Conservation (phyloP, 2,329 filamentous ascomycete genomes). For the Arthroderma sp. region DNA sequence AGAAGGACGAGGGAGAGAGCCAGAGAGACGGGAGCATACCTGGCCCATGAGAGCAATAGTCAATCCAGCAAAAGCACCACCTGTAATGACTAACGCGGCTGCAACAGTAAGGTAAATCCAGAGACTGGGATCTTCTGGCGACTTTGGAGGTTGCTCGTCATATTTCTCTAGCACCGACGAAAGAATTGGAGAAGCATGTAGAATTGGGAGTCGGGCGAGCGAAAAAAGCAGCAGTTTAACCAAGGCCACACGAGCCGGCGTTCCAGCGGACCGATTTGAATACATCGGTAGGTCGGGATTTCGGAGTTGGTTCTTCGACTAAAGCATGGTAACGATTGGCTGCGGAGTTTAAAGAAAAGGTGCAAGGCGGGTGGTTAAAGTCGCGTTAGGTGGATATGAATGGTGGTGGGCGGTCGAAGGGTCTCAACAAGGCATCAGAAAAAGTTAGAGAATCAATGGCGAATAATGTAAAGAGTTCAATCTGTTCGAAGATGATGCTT, state of each 20-base stretch:
- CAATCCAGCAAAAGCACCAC: slow-evolving; percentile 86
- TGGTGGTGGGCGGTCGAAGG: too few relatives aligned
- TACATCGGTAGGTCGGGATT: slow-evolving; percentile 8
- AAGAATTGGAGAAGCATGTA: slow-evolving; percentile 25
- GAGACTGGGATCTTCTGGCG: slow-evolving; percentile 47
- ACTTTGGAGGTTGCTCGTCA: slow-evolving; percentile 35
- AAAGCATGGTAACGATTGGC: too few relatives aligned
- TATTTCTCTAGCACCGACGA: slow-evolving; percentile 12
- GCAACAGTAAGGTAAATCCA: slow-evolving; percentile 75
- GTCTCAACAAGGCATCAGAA: too few relatives aligned
- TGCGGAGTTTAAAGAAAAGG: too few relatives aligned
- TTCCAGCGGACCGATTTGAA: slow-evolving; percentile 21
- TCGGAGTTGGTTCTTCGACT: too few relatives aligned
- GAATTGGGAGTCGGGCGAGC: slow-evolving; percentile 25
- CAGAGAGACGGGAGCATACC: slow-evolving; percentile 15
- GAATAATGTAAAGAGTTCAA: too few relatives aligned
- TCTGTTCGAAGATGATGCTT: too few relatives aligned
- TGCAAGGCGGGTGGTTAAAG: too few relatives aligned
- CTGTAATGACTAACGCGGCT: slow-evolving; percentile 66
- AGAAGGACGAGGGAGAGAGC: background rate
- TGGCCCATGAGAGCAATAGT: slow-evolving; percentile 57
- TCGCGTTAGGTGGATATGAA: too few relatives aligned
- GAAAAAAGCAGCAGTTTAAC: slow-evolving; percentile 29
- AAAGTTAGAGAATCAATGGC: too few relatives aligned
- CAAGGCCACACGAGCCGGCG: slow-evolving; percentile 28